Evolutionary conservation across 2,329 filamentous ascomycete genomes (phyloP), one percentile per base, ranked within the genome.

Genomic region (Capronia epimyces): DNA sequence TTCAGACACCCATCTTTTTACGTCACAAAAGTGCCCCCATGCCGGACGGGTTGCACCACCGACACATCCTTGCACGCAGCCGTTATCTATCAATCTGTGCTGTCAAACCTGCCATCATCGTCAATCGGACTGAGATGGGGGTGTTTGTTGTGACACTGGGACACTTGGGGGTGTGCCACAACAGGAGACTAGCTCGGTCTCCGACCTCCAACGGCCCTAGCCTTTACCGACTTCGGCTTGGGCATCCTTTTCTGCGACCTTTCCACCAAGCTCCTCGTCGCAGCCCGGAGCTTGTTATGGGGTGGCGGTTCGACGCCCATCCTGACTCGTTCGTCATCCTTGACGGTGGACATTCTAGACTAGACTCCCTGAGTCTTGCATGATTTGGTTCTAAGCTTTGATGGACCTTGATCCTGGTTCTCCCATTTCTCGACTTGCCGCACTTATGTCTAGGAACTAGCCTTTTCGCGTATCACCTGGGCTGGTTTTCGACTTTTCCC

Each of bases 251-350:
- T 37, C 32, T 36, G 48, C 48, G 31, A 47, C 32, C 46, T 31
- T 45, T 45, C 29, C 43, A 43, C 18, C 45, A 41, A 27, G 39
- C 49, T 52, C 49, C 55, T 12, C 8, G 24, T 31, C 41, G 34
- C 34, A 25, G 55, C 51, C 32, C 41, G 27, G 32, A 48, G 32
- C 44, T 49, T 52, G 34, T 24, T 49, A 39, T 43, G 48, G 42
- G 47, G 51, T 59, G 56, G 58, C 58, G 56, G 56, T 60, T 60
- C 50, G 49, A 60, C 47, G 21, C 37, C 25, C 32, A 39, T 42
- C 45, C 37, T 42, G 34, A 60, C 51, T 60, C 49, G 58, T 50
- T 50, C 32, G 18, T 37, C 40, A 39, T 34, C 42, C 40, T 37
- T 36, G 31, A 21, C 24, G 24, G 43, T 52, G 49, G 53, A 47